A percentile compares a stretch with the other conserved stretches of the same genome.
phyloP scores from a whole-genome alignment of 140 eudicot species.

The Oenanthe javanica region DNA sequence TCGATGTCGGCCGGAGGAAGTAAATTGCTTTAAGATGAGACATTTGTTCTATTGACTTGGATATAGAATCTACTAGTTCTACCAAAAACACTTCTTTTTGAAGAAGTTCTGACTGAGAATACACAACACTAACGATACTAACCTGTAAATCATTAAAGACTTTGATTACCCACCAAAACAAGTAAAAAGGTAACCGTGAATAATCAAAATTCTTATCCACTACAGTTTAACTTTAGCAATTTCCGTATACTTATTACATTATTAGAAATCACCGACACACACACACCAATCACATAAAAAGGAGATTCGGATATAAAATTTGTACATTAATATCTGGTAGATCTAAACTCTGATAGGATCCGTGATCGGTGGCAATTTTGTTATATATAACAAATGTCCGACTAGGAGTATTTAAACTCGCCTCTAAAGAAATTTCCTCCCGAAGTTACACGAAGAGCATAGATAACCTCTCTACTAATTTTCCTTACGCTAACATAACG shows the following conservation, averaged over 20 bases:
- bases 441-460: neutral
- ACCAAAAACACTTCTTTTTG: conserved; percentile 96
- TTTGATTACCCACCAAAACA: neutral
- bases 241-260: neutral
- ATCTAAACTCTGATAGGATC: neutral
- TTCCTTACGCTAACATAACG: neutral
- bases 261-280: neutral
- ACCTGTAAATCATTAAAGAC: conserved; percentile 48
- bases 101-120: conserved; percentile 92
- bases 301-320: neutral
- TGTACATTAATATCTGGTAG: neutral
- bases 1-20: conserved; percentile 83
- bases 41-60: conserved; percentile 93
- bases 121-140: conserved; percentile 85
- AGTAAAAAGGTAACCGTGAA: neutral
- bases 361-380: neutral
- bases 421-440: neutral
- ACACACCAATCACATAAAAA: too few species aligned
- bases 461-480: neutral
- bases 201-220: neutral
- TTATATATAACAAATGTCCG: too few species aligned
- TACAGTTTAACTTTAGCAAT: neutral
- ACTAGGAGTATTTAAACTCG: too few species aligned
- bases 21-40: conserved; percentile 96
- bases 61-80: conserved; percentile 84